A percentile compares a stretch with the other conserved stretches of the same genome.
Evolutionary conservation across 1,284 basidiomycete species (phyloP).

Genomic region (Fistulinella staudtii): DNA sequence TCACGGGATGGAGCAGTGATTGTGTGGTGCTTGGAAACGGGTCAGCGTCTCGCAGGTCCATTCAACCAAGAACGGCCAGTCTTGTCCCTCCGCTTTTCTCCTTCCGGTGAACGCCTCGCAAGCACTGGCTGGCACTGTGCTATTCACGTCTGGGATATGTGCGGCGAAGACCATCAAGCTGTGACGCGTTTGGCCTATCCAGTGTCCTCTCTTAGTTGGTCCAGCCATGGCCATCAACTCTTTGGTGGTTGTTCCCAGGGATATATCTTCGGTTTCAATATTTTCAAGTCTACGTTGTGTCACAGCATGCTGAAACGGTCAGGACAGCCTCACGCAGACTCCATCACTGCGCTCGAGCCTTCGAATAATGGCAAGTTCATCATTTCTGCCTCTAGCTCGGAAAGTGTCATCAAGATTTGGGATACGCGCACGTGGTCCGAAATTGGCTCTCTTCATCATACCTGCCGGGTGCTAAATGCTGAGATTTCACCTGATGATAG

Average conservation of each 20-base stretch:
- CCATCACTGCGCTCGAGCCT: constrained; percentile 11
- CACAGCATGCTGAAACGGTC: constrained; percentile 2
- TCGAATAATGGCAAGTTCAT: constrained; percentile 23
- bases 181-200: neutral
- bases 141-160: constrained; percentile 12
- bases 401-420: constrained; percentile 16
- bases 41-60: constrained; percentile 11
- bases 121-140: constrained; percentile 6
- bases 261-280: constrained; percentile 15
- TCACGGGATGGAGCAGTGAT: constrained; percentile 20
- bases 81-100: constrained; percentile 18
- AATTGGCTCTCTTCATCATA: constrained; percentile 10
- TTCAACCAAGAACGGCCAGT: constrained; percentile 10
- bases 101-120: constrained; percentile 17
- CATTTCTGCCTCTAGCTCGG: constrained; percentile 17
- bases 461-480: constrained; percentile 9
- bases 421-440: constrained; percentile 5
- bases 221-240: constrained; percentile 14
- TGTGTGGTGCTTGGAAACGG: constrained; percentile 19
- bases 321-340: constrained; percentile 12
- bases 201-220: constrained; percentile 19
- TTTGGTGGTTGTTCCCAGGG: constrained; percentile 15
- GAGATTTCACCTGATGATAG: constrained; percentile 16
- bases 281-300: neutral
- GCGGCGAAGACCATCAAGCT: neutral